These are phyloP conservation scores for Talaromyces sp. DNA, from an alignment of 2,329 filamentous ascomycete genomes.

Conservation along the genomic window DNA sequence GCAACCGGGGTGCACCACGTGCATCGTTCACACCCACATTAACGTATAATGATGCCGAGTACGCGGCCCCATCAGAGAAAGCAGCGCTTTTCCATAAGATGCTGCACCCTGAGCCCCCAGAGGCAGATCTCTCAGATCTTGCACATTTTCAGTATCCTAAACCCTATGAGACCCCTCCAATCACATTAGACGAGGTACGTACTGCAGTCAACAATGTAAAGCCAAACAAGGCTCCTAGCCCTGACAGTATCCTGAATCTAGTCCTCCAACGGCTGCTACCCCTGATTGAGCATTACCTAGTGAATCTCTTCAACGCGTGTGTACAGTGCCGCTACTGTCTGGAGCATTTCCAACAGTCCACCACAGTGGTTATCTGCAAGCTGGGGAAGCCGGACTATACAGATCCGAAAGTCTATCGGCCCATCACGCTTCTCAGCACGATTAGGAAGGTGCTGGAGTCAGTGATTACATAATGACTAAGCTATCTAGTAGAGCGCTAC, in stretches of 20 bases:
- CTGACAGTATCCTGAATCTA: neutral
- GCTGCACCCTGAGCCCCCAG: neutral
- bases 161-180: neutral
- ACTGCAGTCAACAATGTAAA: neutral
- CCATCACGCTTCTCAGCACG: neutral
- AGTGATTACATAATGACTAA: neutral
- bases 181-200: neutral
- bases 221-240: neutral
- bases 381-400: constrained; percentile 1
- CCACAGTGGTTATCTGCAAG: neutral
- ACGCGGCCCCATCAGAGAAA: neutral
- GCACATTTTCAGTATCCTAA: neutral
- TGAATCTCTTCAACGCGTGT: neutral
- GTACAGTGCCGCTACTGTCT: neutral
- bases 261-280: neutral
- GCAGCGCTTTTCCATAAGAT: neutral
- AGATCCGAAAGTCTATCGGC: neutral
- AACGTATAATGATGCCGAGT: neutral
- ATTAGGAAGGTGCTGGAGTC: neutral
- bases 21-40: neutral
- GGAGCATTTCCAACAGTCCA: neutral
- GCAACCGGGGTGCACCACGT: neutral
- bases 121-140: neutral
- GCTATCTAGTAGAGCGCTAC: neutral
- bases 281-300: neutral